Base-by-base conservation (phyloP, 768 basidiomycete genomes). In the Chalciporus pseudorubinellus region DNA sequence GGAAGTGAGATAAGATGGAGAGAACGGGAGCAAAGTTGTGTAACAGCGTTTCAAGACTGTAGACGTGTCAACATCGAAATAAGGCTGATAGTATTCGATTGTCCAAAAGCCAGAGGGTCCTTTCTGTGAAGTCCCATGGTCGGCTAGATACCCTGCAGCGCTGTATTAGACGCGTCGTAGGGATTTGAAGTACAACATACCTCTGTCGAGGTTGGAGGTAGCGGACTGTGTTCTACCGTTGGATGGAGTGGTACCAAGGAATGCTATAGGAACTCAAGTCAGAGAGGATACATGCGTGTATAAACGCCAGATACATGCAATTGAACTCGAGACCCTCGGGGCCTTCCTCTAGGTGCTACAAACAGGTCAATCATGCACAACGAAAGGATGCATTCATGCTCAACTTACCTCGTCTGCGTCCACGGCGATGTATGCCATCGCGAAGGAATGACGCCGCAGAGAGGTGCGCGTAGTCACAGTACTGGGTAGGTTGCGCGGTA, bases 41-140 rank as follows among this genome's bases (percentile, higher is more conserved):
- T 87, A 86, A 61, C 89, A 92, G 53, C 91, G 81, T 58, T 77
- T 75, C 31, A 92, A 69, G 14, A 89, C 87, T 5, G 81, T 89
- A 55, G 80, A 78, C 0, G 91, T 92, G 71, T 94, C 92, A 29
- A 95, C 80, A 55, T 95, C 92, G 59, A 95, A 95, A 70, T 89
- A 92, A 3, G 81, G 76, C 62, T 92, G 90, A 64, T 94, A 93
- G 66, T 89, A 89, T 53, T 94, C 91, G 28, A 92, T 60, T 22
- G 80, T 82, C 90, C 89, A 92, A 70, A 89, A 90, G 1, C 80
- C 80, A 3, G 77, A 71, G 4, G 72, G 54, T 13, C 74, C 72
- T 62, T 80, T 80, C 9, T 71, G 63, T 46, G 76, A 68, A 29
- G 70, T 64, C 10, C 73, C 61, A 9, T 75, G 73, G 54, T 89